Base-by-base conservation (phyloP, 75 land plant genomes). In the Selaginella tamariscina region DNA sequence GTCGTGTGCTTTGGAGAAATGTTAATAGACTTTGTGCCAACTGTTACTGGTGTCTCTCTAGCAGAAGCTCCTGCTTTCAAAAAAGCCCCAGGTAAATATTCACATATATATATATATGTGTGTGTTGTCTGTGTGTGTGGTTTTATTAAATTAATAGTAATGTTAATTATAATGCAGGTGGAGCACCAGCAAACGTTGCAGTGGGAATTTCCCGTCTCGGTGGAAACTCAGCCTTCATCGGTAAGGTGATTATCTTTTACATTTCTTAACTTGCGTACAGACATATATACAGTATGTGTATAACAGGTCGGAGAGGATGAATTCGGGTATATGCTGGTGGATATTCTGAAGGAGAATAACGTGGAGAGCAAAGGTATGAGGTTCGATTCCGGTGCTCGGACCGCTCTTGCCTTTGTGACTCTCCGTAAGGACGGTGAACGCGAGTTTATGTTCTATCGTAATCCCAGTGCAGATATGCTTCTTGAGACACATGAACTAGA, bases 131-230 rank as follows among this genome's bases (percentile, higher is more conserved):
- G n/a, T n/a, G n/a, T n/a, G n/a, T n/a, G n/a, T n/a, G n/a, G n/a
- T n/a, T n/a, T n/a, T n/a, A n/a, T n/a, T n/a, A n/a, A n/a, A n/a
- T n/a, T n/a, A n/a, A n/a, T n/a, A n/a, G n/a, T n/a, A n/a, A n/a
- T n/a, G n/a, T n/a, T n/a, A n/a, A n/a, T n/a, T n/a, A n/a, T n/a
- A n/a, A n/a, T n/a, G n/a, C n/a, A n/a, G 97, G 97, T 18, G 94
- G 97, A 55, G 97, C 97, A 32, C 97, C 97, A 72, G 97, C 97
- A 39, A 92, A 92, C 82, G 97, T 92, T 56, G 89, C 97, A 30
- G 95, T 89, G 27, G 94, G 85, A 24, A 86, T 92, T 24, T 81
- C 95, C 62, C 83, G 85, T 30, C 87, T 92, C 65, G 97, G 94
- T 21, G 97, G 97, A 56, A 77, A 82, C 44, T 83, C 92, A 9